Evolutionary conservation across 2,329 filamentous ascomycete genomes (phyloP).

Genomic region (Colletotrichum sp.): DNA sequence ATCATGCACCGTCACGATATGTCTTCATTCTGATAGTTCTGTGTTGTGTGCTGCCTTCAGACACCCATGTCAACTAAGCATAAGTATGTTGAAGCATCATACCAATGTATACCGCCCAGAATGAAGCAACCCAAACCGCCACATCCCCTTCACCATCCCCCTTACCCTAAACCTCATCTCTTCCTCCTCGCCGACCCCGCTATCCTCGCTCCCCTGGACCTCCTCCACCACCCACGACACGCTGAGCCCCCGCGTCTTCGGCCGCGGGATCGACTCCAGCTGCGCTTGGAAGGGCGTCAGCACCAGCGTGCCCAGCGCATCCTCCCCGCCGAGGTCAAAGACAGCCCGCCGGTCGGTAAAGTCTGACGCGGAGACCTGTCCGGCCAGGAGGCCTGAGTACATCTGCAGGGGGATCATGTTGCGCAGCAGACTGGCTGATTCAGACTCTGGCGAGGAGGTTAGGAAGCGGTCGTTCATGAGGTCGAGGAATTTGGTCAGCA

Average conservation of each 20-base stretch:
- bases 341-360: background rate
- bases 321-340: background rate
- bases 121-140: background rate
- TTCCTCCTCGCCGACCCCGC: background rate
- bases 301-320: background rate
- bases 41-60: background rate
- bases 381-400: background rate
- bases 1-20: background rate
- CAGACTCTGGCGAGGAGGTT: background rate
- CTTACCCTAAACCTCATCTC: background rate
- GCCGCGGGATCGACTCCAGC: background rate
- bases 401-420: background rate
- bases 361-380: background rate
- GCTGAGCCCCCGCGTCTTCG: background rate
- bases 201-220: background rate
- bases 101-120: background rate
- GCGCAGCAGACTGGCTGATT: background rate
- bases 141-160: background rate
- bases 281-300: background rate
- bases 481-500: background rate
- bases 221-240: background rate
- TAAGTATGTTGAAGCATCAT: background rate
- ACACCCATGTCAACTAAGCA: rapidly evolving
- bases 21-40: rapidly evolving
- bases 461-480: background rate